Base-by-base conservation (phyloP, 192 early-diverging fungal genomes). In the Rhizophagus sp. region DNA sequence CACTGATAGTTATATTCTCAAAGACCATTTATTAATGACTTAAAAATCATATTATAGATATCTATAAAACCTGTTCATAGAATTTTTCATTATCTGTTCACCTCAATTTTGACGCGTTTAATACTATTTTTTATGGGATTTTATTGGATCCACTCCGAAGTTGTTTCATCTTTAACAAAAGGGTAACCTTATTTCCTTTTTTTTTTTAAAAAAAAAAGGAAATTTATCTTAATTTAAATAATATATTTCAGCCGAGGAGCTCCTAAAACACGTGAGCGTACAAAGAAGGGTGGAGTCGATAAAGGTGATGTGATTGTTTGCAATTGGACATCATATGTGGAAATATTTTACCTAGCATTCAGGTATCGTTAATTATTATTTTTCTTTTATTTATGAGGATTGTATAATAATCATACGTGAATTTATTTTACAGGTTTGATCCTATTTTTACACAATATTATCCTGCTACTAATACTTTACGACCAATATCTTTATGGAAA, bases 251-350 rank as follows among this genome's bases (percentile, higher is more conserved):
- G 84, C 67, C 82, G 84, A 17, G 67, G 62, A 13, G 63, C 65
- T 34, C 49, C 80, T 27, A 83, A 70, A 75, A 78, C 75, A 52
- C 61, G 63, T 24, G 74, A 90, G 15, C 15, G 65, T 62, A 68
- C 69, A 62, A 72, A 22, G 71, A 75, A 68, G 63, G 72, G 27
- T 27, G 34, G 72, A 9, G 76, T 89, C 8, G 67, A 79, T 24
- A 84, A 88, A 62, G 95, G 95, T 75, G 92, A 96, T 81, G 71
- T 97, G 8, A 93, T 97, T 49, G 82, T 96, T 25, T 82, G 91
- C 75, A 97, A 97, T 81, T 95, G 93, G 83, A 86, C 86, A 4
- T 96, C 95, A 12, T 97, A 97, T 79, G 83, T 96, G 27, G 96
- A 97, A 52, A 74, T 96, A 10, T 62, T 97, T 44, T 96, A 94